These are phyloP conservation scores for Flaveria sonorensis DNA, from an alignment of 129 eudicot species.

Conservation along the genomic window DNA sequence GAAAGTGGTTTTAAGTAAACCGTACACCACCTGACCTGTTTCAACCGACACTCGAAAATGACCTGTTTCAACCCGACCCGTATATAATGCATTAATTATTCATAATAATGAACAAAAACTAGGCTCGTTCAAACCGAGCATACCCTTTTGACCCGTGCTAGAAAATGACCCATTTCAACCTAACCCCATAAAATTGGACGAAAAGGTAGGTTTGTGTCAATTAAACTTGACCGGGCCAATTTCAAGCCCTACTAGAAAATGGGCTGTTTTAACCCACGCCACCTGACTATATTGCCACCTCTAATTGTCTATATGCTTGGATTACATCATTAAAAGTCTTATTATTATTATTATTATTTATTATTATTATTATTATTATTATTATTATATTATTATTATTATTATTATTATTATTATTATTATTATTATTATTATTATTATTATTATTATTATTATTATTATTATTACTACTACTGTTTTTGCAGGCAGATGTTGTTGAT, in stretches of 20 bases:
- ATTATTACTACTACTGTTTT: background rate
- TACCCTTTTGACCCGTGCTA: no score
- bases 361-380: conserved; percentile 9
- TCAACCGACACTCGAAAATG: no score
- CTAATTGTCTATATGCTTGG: background rate
- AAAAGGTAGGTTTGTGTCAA: background rate
- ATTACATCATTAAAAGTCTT: background rate
- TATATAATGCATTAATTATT: no score
- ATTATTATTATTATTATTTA: background rate
- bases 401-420: conserved; percentile 2
- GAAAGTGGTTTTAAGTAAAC: no score
- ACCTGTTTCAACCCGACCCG: no score
- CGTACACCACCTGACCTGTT: no score
- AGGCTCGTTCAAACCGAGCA: no score
- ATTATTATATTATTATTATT: background rate
- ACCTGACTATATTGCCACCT: background rate
- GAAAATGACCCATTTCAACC: no score
- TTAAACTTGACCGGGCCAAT: background rate
- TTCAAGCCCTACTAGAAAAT: background rate
- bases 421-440: conserved; percentile 1
- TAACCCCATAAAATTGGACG: background rate
- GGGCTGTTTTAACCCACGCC: background rate
- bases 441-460: background rate
- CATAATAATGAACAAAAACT: background rate
- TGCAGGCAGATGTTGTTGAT: conserved; percentile 86